Evolutionary conservation across 257 asterid genomes (phyloP), one percentile per base, ranked within the genome.

Genomic region (Solanum lycopersicoides): DNA sequence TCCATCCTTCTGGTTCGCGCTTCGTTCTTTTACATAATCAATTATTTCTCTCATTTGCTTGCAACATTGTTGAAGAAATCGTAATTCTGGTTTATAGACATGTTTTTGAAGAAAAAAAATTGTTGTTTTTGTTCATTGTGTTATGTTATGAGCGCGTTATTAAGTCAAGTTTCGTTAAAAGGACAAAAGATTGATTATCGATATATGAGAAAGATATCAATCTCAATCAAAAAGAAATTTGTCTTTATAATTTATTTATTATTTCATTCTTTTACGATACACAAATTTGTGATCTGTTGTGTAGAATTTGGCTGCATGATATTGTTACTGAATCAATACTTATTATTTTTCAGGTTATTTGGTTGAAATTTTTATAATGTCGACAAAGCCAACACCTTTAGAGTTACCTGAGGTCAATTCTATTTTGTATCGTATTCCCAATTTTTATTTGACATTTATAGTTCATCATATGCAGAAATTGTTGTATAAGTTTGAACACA

Each of bases 341-440:
- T 59, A 47, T 12, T 85, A 82, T 89, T 79, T 53, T 42, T 63
- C 28, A 87, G 86, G 63, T 74, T 89, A 35, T 88, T 86, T 87
- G 28, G 41, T 87, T 86, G 89, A 87, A 63, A 86, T 83, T 82
- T 35, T 28, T 0, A 89, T 66, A 72, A 89, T 87, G 87, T 59
- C 91, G 59, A 87, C 82, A 65, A 80, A 85, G 84, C 87, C 90
- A 56, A 85, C 63, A 79, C 86, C 88, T 34, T 88, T 91, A 88
- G 80, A 91, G 82, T 88, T 88, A 89, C 85, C 90, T 72, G 89
- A 87, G 94, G 95, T 91, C 44, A 86, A 89, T 86, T 42, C 2
- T 76, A 45, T n/a, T 59, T 3, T 88, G 45, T 39, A 2, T 75
- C 56, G 35, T 39, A 28, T 86, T 79, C 47, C 65, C 72, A 44